These are phyloP conservation scores for Cryptosporidium xiaoi DNA, from an alignment of 169 alveolate genomes.

Conservation along the genomic window DNA sequence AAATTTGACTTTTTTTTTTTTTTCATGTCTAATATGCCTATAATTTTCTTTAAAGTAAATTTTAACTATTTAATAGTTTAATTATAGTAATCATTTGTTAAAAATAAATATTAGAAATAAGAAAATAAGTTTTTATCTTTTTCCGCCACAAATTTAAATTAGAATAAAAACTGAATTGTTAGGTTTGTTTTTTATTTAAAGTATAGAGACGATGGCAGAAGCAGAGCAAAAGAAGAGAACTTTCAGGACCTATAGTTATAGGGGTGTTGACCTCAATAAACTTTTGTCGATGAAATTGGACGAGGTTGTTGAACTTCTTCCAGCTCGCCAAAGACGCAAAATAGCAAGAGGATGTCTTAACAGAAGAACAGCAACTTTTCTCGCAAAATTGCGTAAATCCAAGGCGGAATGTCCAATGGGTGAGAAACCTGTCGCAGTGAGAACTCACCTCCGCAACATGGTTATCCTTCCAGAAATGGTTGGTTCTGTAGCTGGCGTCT, in stretches of 20 bases:
- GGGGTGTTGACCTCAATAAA: constrained; percentile 97
- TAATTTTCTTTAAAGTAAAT: too few species aligned
- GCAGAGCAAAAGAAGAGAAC: constrained; percentile 93
- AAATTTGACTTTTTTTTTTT: too few species aligned
- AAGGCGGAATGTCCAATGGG: constrained; percentile 91
- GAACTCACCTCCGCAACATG: constrained; percentile 92
- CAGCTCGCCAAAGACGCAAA: constrained; percentile 97
- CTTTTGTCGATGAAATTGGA: constrained; percentile 91
- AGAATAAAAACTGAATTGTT: not conserved
- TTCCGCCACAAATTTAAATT: not conserved
- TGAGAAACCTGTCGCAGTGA: constrained; percentile 97
- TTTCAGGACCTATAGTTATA: constrained; percentile 96
- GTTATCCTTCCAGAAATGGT: constrained; percentile 97
- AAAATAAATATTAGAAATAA: too few species aligned
- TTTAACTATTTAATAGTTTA: too few species aligned
- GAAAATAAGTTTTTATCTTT: not conserved
- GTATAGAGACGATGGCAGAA: constrained; percentile 74
- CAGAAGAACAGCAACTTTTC: constrained; percentile 91
- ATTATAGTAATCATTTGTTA: too few species aligned
- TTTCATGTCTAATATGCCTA: too few species aligned
- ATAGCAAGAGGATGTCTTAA: constrained; percentile 86
- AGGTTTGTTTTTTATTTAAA: not conserved
- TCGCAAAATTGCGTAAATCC: constrained; percentile 94
- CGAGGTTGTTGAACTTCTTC: constrained; percentile 91
- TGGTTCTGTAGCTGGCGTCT: constrained; percentile 97